These are phyloP conservation scores for Cercospora beticola DNA, from an alignment of 2,329 filamentous ascomycete species.

Conservation along the genomic window DNA sequence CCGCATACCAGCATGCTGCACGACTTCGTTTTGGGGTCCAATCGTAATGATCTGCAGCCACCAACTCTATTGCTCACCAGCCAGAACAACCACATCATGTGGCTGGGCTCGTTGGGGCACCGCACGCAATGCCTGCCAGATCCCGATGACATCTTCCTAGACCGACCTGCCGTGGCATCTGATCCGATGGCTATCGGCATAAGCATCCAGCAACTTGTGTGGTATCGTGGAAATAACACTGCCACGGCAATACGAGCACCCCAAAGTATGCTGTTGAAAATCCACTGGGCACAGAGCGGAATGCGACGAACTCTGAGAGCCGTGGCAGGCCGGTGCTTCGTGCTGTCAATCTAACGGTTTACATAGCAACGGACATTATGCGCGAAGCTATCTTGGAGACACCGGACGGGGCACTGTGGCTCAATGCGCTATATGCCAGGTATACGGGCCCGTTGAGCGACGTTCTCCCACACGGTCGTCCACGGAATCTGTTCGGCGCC, in stretches of 20 bases:
- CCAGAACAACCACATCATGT: slow-evolving; percentile 14
- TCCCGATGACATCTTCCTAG: background rate
- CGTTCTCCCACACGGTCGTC: background rate
- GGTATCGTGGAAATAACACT: background rate
- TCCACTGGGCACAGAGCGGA: background rate
- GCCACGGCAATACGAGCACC: background rate
- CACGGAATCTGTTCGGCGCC: background rate
- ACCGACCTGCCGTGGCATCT: background rate
- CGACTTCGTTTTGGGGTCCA: background rate
- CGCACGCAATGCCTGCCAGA: background rate
- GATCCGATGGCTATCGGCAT: background rate
- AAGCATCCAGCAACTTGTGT: background rate
- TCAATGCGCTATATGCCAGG: background rate
- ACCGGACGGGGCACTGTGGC: background rate
- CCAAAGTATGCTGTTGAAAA: background rate
- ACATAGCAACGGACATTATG: slow-evolving; percentile 5
- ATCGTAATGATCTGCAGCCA: slow-evolving; percentile 9
- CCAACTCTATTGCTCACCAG: slow-evolving; percentile 7
- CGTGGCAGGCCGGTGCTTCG: background rate
- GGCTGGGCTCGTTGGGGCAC: background rate
- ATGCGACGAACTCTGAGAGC: background rate
- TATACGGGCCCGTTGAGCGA: background rate
- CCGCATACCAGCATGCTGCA: slow-evolving; percentile 2
- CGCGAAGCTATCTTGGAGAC: background rate
- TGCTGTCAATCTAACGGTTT: slow-evolving; percentile 6